phyloP scores from a whole-genome alignment of 495 filamentous ascomycete species.

The Penicillium diatomitis region DNA sequence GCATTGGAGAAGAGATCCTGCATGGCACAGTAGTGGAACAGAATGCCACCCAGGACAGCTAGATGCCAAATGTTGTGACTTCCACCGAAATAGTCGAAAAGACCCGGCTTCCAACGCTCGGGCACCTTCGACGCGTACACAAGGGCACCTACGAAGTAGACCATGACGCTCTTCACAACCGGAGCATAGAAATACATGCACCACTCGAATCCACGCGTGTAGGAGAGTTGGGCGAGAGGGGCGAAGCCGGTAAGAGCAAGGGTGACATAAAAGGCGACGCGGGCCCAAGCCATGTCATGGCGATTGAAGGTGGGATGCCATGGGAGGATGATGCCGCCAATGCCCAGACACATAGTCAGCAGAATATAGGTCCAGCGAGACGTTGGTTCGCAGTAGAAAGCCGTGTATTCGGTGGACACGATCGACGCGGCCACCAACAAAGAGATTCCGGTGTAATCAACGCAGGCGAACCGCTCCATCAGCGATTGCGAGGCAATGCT shows the following conservation, averaged over 20 bases:
- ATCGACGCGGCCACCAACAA: conserved; percentile 93
- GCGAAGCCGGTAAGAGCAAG: conserved; percentile 87
- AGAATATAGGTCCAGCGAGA: conserved; percentile 82
- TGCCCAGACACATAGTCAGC: conserved; percentile 69
- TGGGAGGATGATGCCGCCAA: conserved; percentile 83
- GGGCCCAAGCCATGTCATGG: conserved; percentile 79
- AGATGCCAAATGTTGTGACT: conserved; percentile 98
- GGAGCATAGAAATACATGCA: conserved; percentile 84
- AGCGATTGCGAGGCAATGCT: conserved; percentile 80
- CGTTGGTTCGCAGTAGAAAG: conserved; percentile 92
- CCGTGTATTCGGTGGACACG: conserved; percentile 97
- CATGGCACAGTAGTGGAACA: conserved; percentile 96
- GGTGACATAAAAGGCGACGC: conserved; percentile 85
- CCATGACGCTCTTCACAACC: conserved; percentile 69
- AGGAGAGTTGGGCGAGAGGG: conserved; percentile 72
- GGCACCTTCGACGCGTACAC: conserved; percentile 93
- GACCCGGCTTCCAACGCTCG: conserved; percentile 84
- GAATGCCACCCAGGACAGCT: conserved; percentile 89
- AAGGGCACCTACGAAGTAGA: conserved; percentile 76
- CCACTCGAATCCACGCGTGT: conserved; percentile 65
- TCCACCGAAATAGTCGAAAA: conserved; percentile 89
- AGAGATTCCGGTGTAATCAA: conserved; percentile 97
- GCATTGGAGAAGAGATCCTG: conserved; percentile 83
- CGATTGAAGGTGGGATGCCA: conserved; percentile 97
- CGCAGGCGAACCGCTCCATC: conserved; percentile 93